Percentiles rank a stretch among this genome's conserved stretches.
Evolutionary conservation across 805 yeast species (phyloP).

Genomic region (Lipomyces anomalus): DNA sequence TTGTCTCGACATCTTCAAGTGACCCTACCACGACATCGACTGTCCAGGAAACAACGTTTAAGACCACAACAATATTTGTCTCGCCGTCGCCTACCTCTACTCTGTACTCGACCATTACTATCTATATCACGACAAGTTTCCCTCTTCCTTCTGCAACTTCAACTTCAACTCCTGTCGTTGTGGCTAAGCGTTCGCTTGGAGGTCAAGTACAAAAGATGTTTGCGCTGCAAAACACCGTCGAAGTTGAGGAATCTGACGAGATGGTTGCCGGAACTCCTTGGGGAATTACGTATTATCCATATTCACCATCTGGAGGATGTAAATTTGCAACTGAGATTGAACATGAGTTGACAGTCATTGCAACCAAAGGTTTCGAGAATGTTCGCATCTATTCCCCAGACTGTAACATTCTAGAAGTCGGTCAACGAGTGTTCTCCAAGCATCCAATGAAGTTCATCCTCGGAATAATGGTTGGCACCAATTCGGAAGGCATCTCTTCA

Average conservation of each 20-base stretch:
- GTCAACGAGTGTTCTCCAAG: conserved; percentile 46
- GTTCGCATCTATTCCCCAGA: conserved; percentile 84
- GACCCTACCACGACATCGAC: conserved; percentile 1
- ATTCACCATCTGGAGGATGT: conserved; percentile 53
- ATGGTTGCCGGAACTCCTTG: conserved; percentile 26
- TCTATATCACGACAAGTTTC: conserved; percentile 9
- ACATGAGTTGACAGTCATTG: conserved; percentile 54
- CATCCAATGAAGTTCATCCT: conserved; percentile 72
- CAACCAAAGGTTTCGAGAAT: conserved; percentile 53
- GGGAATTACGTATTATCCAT: conserved; percentile 49
- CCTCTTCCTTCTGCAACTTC: conserved; percentile 27
- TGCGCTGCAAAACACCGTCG: conserved; percentile 1
- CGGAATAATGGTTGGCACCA: conserved; percentile 85
- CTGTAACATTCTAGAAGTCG: conserved; percentile 61
- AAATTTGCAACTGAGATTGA: conserved; percentile 51
- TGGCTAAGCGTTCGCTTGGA: conserved; percentile 5
- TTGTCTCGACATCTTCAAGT: not conserved
- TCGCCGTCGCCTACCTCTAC: conserved; percentile 13
- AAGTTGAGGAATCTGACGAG: not conserved
- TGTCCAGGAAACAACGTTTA: conserved; percentile 6
- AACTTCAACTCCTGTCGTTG: conserved; percentile 26
- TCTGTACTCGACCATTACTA: conserved; percentile 12
- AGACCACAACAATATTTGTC: too few species aligned
- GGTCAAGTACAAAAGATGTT: conserved; percentile 8
- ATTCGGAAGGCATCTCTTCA: conserved; percentile 56